phyloP scores from a whole-genome alignment of 2,329 filamentous ascomycete genomes.

The Trichoderma sp. region DNA sequence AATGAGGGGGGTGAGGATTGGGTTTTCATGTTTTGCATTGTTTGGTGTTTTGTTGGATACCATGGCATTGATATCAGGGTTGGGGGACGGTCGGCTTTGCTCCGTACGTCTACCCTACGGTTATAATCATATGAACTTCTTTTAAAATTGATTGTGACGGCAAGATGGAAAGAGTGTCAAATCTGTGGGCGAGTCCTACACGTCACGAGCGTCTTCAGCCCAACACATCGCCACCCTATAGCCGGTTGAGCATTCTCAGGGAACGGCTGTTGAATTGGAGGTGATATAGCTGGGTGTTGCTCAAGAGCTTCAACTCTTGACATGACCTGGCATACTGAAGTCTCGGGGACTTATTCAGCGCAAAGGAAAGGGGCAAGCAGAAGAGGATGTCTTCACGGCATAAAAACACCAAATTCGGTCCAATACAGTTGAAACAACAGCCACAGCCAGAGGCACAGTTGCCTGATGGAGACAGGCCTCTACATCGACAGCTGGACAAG shows the following conservation, averaged over 20 bases:
- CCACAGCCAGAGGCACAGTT: not conserved
- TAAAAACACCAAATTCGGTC: not conserved
- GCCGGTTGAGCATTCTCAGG: too few species aligned
- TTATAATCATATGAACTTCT: not conserved
- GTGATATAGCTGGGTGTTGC: not conserved
- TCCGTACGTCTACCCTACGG: not conserved
- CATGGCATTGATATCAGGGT: slow-evolving; percentile 8
- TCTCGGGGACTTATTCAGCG: not conserved
- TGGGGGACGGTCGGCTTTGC: not conserved
- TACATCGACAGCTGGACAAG: not conserved
- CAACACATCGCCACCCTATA: too few species aligned
- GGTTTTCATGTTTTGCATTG: not conserved
- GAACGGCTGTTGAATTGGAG: not conserved
- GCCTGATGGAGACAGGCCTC: not conserved
- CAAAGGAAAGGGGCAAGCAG: not conserved
- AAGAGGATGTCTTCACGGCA: not conserved
- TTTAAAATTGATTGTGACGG: not conserved
- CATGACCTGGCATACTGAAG: not conserved
- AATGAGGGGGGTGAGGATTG: slow-evolving; percentile 24
- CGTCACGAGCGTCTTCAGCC: too few species aligned
- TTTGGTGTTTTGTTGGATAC: slow-evolving; percentile 18
- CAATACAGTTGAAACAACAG: not conserved
- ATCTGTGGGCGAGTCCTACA: too few species aligned
- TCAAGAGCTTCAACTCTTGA: too few species aligned
- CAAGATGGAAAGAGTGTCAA: too few species aligned